Percentiles rank a stretch among this genome's conserved stretches.
phyloP scores from a whole-genome alignment of 371 early-diverging fungal genomes.

The Mucor circinelloides region DNA sequence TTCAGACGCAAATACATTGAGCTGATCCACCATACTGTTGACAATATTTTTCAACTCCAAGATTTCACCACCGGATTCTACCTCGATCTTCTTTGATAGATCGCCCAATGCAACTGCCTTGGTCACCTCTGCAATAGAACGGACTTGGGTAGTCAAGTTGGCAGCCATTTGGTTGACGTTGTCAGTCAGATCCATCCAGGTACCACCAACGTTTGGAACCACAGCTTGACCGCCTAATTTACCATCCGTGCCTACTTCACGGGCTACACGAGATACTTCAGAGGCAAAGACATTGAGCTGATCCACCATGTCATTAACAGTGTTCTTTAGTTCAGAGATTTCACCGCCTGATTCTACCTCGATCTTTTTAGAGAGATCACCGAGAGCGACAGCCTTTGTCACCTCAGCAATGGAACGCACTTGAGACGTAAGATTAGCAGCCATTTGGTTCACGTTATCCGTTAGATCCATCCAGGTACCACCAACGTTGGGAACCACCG shows the following conservation, averaged over 20 bases:
- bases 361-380: conserved; percentile 39
- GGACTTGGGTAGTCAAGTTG: conserved; percentile 59
- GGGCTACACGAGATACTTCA: conserved; percentile 54
- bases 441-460: conserved; percentile 52
- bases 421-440: conserved; percentile 55
- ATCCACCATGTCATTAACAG: conserved; percentile 39
- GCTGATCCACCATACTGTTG: conserved; percentile 46
- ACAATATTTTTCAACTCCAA: conserved; percentile 36
- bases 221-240: conserved; percentile 49
- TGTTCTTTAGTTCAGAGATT: conserved; percentile 34
- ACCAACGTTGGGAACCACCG: conserved; percentile 40
- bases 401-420: conserved; percentile 53
- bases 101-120: conserved; percentile 37
- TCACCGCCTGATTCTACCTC: conserved; percentile 38
- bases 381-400: conserved; percentile 32
- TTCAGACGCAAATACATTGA: conserved; percentile 45
- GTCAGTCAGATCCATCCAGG: conserved; percentile 50
- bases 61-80: conserved; percentile 36
- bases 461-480: conserved; percentile 55
- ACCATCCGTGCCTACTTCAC: conserved; percentile 45
- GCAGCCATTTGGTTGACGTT: conserved; percentile 54
- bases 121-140: conserved; percentile 43
- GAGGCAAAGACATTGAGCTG: conserved; percentile 37
- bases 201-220: conserved; percentile 44
- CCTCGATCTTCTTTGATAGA: conserved; percentile 37